Percentiles rank a stretch among this genome's conserved stretches.
These are phyloP conservation scores for Fusarium keratoplasticum DNA, from an alignment of 2,329 filamentous ascomycete species.

Conservation along the genomic window DNA sequence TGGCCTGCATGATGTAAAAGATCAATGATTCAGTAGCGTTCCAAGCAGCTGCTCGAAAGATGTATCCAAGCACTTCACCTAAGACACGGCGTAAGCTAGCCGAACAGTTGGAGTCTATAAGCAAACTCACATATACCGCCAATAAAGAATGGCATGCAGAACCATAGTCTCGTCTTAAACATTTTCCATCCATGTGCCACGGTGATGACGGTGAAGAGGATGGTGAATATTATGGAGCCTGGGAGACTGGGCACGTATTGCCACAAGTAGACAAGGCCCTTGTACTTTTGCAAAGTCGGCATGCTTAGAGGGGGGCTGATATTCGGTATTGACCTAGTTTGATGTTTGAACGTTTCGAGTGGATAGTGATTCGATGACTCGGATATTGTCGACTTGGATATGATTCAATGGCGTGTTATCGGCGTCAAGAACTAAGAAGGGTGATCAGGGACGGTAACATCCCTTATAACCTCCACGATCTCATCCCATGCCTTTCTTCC, in stretches of 20 bases:
- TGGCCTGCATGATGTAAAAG: slow-evolving; percentile 30
- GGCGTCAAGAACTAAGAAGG: not conserved
- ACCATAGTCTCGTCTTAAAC: slow-evolving; percentile 58
- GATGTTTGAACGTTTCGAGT: fast-evolving
- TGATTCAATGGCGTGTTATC: not conserved
- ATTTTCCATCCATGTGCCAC: slow-evolving; percentile 55
- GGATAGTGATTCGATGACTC: fast-evolving
- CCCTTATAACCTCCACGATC: not conserved
- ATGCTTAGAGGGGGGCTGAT: not conserved
- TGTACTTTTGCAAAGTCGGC: slow-evolving; percentile 12
- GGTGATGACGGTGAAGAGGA: slow-evolving; percentile 57
- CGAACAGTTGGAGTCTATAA: fast-evolving
- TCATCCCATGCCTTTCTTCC: not conserved
- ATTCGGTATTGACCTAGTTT: fast-evolving
- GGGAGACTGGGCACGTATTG: slow-evolving; percentile 56
- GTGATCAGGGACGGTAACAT: not conserved
- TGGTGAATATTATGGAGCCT: slow-evolving; percentile 57
- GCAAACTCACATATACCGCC: slow-evolving; percentile 57
- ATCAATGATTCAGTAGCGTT: slow-evolving; percentile 14
- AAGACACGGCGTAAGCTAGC: fast-evolving
- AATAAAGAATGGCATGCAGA: slow-evolving; percentile 58
- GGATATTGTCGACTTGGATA: not conserved
- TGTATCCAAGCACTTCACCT: slow-evolving; percentile 30
- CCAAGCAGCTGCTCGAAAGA: slow-evolving; percentile 20
- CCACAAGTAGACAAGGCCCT: slow-evolving; percentile 33